Base-by-base conservation (phyloP, 2,329 filamentous ascomycete species). In the Metarhizium guizhouense region DNA sequence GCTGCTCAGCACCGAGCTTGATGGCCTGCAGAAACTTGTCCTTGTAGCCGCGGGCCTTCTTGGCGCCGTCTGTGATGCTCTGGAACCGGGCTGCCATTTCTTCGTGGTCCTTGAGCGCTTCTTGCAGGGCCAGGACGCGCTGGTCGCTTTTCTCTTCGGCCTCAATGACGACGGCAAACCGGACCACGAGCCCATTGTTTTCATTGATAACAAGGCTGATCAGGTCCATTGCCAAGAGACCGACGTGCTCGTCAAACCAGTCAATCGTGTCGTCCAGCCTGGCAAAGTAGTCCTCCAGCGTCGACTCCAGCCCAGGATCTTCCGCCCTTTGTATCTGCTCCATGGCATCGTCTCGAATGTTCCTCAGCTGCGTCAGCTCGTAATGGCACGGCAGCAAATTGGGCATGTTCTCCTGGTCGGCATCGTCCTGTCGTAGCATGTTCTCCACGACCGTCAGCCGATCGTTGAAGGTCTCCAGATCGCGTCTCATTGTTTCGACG, bases 111-210 rank as follows among this genome's bases (percentile, higher is more conserved):
- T 90, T 90, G 68, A 97, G 85, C 0, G 94, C 95, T 64, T 97
- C 93, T 68, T 96, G 92, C 60, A 99, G 76, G 2, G 94, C 94
- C 66, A 88, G 81, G 30, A 96, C 90, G 61, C 92, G 88, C 71
- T 90, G 88, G 69, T 99, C 94, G 65, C 92, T 96, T 78, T 92
- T 94, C 76, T 99, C 94, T 71, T 99, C 94, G 36, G 92, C 91
- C 68, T 95, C 88, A 60, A 99, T 92, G 55, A 99, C 85, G 58
- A 97, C 80, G 10, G 93, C 94, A 60, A 99, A 81, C 48, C 94
- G 84, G 50, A 97, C 94, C 13, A 99, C 89, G 66, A 97, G 80
- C 40, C 90, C 87, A 61, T 89, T 87, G 67, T 96, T 96, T 59
- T 92, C 92, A 45, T 85, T 81, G 63, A 94, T 85, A 29, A 99